phyloP scores from a whole-genome alignment of 2,329 filamentous ascomycete species.

The Ascochyta koolunga region DNA sequence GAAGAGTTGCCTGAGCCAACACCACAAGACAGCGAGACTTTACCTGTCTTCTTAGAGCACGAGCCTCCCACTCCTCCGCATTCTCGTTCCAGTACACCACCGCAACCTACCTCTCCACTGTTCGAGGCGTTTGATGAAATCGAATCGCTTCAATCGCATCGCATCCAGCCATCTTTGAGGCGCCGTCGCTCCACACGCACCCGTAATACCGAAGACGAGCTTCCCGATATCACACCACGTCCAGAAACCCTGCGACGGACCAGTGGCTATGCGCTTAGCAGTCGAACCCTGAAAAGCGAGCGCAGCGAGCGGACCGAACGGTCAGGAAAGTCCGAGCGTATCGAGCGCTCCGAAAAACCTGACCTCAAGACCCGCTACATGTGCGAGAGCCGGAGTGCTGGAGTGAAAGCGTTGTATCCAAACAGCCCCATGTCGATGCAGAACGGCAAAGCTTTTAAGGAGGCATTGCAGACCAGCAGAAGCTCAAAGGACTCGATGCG shows the following conservation, averaged over 20 bases:
- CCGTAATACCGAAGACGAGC: conserved; percentile 35
- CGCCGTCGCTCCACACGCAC: conserved; percentile 40
- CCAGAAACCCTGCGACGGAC: conserved; percentile 33
- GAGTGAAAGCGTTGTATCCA: conserved; percentile 48
- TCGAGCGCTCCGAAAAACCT: conserved; percentile 24
- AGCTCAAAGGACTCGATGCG: conserved; percentile 22
- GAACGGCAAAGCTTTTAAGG: conserved; percentile 24
- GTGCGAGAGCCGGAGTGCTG: conserved; percentile 46
- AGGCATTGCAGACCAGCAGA: conserved; percentile 18
- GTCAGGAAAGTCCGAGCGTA: conserved; percentile 25
- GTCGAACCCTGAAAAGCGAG: conserved; percentile 25
- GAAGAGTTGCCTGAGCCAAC: conserved; percentile 17
- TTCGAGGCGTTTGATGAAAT: conserved; percentile 46
- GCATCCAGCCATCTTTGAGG: conserved; percentile 31
- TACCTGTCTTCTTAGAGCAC: conserved; percentile 12
- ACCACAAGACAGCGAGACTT: conserved; percentile 11
- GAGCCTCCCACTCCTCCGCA: conserved; percentile 34
- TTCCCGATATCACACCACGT: conserved; percentile 26
- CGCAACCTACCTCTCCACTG: conserved; percentile 39
- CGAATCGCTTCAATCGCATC: conserved; percentile 37
- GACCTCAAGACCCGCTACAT: conserved; percentile 38
- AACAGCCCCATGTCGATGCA: conserved; percentile 35
- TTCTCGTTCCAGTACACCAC: conserved; percentile 34
- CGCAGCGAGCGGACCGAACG: conserved; percentile 32
- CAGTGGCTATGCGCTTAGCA: conserved; percentile 40